Evolutionary conservation across 2,329 filamentous ascomycete species (phyloP), one percentile per base, ranked within the genome.

Genomic region (Cordyceps tenuipes): DNA sequence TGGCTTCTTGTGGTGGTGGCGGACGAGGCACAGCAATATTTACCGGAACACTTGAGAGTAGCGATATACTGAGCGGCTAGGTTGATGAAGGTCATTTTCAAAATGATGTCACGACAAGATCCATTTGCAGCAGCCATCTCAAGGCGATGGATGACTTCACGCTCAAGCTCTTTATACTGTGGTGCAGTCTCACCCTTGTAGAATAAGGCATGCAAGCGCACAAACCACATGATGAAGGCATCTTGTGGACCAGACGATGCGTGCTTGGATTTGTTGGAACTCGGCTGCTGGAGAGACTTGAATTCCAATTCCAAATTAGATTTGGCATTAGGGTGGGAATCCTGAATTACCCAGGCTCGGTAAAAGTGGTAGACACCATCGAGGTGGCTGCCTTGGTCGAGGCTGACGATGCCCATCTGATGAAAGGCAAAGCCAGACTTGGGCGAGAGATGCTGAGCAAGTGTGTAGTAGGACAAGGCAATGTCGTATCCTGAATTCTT

Each of bases 351-450:
- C 65, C 94, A 81, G 17, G 92, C 87, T 63, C 92, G 87, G 70
- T 96, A 94, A 46, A 97, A 84, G 71, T 96, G 86, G 72, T 97
- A 97, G 34, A 95, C 87, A 10, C 91, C 87, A 63, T 91, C 85
- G 55, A 97, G 82, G 70, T 95, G 89, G 65, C 93, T 88, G 61
- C 82, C 83, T 66, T 92, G 85, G 57, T 88, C 86, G 52, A 90
- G 82, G 62, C 88, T 87, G 62, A 97, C 87, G 41, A 97, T 89
- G 41, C 90, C 92, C 71, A 94, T 85, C 72, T 97, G 94, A 68
- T 99, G 93, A 68, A 95, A 89, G 17, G 91, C 89, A 63, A 86
- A 84, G 34, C 93, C 93, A 50, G 89, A 91, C 19, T 84, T 79
- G 3, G 93, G 91, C 65, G 89, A 82, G 57, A 97, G 81, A 56